Percentiles rank a stretch among this genome's conserved stretches.
Conservation (phyloP, 2,329 filamentous ascomycete species). For the Aspergillus viridinutans region DNA sequence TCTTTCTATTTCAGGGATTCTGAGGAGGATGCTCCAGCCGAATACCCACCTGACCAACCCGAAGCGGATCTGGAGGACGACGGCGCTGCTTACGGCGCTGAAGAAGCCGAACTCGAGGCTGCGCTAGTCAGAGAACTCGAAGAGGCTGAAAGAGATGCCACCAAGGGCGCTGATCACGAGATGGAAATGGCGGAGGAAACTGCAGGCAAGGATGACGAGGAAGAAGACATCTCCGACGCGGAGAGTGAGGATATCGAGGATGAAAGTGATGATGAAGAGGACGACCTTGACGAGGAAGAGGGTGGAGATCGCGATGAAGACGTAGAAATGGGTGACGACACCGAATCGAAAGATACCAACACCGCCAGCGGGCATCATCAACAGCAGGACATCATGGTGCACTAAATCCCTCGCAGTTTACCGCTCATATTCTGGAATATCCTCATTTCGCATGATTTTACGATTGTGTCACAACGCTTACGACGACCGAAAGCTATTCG, state of each 20-base stretch:
- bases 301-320: slow-evolving; percentile 55
- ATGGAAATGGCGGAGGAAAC: slow-evolving; percentile 67
- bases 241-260: slow-evolving; percentile 76
- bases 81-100: slow-evolving; percentile 78
- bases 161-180: slow-evolving; percentile 59
- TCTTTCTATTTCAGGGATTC: slow-evolving; percentile 66
- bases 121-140: slow-evolving; percentile 52
- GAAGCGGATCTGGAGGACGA: slow-evolving; percentile 90
- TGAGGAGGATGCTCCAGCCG: slow-evolving; percentile 91
- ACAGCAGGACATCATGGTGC: slow-evolving; percentile 45
- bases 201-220: slow-evolving; percentile 45
- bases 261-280: slow-evolving; percentile 69
- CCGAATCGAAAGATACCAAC: slow-evolving; percentile 38
- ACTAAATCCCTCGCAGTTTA: slow-evolving; percentile 26
- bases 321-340: slow-evolving; percentile 56
- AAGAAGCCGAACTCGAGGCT: slow-evolving; percentile 74
- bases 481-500: slow-evolving; percentile 18
- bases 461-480: slow-evolving; percentile 28
- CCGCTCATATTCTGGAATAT: slow-evolving; percentile 8
- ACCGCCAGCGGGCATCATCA: slow-evolving; percentile 30
- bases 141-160: slow-evolving; percentile 40
- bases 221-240: slow-evolving; percentile 69
- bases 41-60: slow-evolving; percentile 95
- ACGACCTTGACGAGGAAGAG: slow-evolving; percentile 62
- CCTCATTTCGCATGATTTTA: slow-evolving; percentile 23